These are phyloP conservation scores for Botryotinia convoluta DNA, from an alignment of 2,329 filamentous ascomycete genomes.

Conservation along the genomic window DNA sequence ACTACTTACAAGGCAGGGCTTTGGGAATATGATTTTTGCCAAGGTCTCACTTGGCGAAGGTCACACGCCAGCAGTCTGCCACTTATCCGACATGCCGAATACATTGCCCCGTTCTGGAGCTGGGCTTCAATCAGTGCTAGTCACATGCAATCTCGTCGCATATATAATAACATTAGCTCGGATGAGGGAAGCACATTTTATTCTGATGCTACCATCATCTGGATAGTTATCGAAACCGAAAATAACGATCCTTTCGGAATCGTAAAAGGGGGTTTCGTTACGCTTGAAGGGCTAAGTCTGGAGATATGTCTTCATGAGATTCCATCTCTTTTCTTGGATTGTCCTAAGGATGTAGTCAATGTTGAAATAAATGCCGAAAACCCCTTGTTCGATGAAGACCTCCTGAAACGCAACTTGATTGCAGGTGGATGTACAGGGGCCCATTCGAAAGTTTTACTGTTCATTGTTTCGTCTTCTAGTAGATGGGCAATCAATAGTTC, in stretches of 20 bases:
- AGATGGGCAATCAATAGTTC: too few species aligned
- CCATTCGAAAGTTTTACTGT: too few species aligned
- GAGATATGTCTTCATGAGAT: fast-evolving
- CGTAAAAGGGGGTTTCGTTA: fast-evolving
- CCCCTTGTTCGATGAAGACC: too few species aligned
- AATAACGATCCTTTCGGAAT: not conserved
- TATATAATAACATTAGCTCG: too few species aligned
- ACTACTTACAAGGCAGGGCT: not conserved
- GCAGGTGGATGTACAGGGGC: too few species aligned
- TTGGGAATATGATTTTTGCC: not conserved
- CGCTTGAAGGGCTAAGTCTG: not conserved
- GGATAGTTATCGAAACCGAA: fast-evolving
- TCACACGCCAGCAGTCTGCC: fast-evolving
- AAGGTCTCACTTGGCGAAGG: not conserved
- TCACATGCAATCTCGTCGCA: not conserved
- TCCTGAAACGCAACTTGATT: too few species aligned
- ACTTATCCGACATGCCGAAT: not conserved
- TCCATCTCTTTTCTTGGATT: fast-evolving
- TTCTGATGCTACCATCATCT: not conserved
- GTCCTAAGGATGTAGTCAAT: too few species aligned
- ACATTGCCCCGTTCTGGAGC: not conserved
- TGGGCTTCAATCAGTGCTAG: not conserved
- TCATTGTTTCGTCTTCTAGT: too few species aligned
- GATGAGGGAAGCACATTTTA: too few species aligned
- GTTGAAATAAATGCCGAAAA: too few species aligned